Percentiles rank a stretch among this genome's conserved stretches.
Evolutionary conservation across 148 eudicot species (phyloP).

Genomic region (Talinum fruticosum): DNA sequence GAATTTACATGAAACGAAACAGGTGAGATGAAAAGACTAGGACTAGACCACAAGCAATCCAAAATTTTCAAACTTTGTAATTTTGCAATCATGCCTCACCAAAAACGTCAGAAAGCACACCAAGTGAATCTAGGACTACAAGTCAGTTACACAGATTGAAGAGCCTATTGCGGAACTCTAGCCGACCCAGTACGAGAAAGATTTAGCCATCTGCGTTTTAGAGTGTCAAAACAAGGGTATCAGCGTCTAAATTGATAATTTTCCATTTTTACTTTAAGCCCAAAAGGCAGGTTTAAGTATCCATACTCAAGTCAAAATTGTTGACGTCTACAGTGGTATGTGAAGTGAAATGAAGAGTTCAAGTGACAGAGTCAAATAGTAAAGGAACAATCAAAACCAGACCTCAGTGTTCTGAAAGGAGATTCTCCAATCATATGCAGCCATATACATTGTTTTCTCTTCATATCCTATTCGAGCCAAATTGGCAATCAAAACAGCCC

Average conservation of each 20-base stretch:
- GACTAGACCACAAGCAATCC: background rate
- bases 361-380: background rate
- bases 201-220: background rate
- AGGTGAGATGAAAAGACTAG: too few relatives aligned
- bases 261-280: background rate
- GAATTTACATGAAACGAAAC: too few relatives aligned
- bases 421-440: conserved; percentile 95
- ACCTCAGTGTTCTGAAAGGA: conserved; percentile 95
- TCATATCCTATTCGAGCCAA: conserved; percentile 91
- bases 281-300: background rate
- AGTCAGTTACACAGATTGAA: conserved; percentile 1
- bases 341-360: background rate
- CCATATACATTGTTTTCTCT: conserved; percentile 97
- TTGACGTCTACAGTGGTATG: background rate
- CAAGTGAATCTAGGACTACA: background rate
- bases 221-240: background rate
- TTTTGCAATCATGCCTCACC: too few relatives aligned
- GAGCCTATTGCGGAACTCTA: background rate
- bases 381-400: conserved; percentile 3
- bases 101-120: background rate
- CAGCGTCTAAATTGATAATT: background rate
- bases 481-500: conserved; percentile 91
- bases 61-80: too few relatives aligned
- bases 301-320: background rate
- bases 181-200: background rate